phyloP scores from a whole-genome alignment of 441 rosid genomes.

The Adansonia rubrostipa region DNA sequence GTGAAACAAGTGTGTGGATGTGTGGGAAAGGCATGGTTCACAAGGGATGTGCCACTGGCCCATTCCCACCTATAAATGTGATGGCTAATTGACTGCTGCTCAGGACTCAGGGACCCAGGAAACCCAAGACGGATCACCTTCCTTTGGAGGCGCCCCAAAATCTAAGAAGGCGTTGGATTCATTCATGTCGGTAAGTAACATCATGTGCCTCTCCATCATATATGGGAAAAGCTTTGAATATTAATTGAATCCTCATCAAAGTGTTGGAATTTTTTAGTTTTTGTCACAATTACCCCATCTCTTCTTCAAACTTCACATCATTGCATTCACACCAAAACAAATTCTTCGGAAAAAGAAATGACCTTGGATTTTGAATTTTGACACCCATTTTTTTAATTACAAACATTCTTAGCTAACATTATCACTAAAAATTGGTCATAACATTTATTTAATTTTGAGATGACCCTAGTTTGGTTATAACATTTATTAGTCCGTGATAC shows the following conservation, averaged over 20 bases:
- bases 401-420: not conserved
- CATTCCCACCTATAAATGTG: not conserved
- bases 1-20: not conserved
- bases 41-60: not conserved
- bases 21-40: not conserved
- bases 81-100: not conserved
- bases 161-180: not conserved
- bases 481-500: too few species aligned
- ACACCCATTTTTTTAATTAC: not conserved
- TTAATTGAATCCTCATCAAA: not conserved
- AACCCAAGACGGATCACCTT: not conserved
- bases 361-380: not conserved
- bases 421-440: too few species aligned
- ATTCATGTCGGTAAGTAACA: slow-evolving; percentile 5
- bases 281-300: not conserved
- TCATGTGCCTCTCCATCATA: not conserved
- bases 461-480: not conserved
- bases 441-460: not conserved
- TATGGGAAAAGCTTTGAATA: not conserved
- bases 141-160: not conserved
- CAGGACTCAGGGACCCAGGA: not conserved
- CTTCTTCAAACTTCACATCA: not conserved
- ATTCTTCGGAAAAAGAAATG: not conserved
- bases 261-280: not conserved
- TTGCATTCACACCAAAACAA: not conserved